phyloP scores from a whole-genome alignment of 305 asterid species.

The Solanum hybrid region DNA sequence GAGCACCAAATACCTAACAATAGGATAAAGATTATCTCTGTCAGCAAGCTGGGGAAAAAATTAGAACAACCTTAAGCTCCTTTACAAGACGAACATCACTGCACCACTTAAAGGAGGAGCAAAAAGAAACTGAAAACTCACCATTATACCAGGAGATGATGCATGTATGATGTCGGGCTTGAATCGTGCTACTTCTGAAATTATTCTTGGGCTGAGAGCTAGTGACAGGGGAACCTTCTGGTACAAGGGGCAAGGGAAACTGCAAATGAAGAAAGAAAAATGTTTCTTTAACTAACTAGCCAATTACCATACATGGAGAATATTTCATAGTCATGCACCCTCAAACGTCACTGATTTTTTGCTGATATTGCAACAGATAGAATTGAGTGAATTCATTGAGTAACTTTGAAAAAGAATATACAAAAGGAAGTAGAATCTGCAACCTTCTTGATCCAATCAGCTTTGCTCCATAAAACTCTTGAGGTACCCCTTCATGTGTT shows the following conservation, averaged over 20 bases:
- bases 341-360: neutral
- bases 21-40: neutral
- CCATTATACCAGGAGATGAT: conserved; percentile 98
- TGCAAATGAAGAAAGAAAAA: conserved; percentile 11
- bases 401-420: neutral
- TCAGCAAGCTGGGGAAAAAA: conserved; percentile 2
- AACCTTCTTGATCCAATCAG: conserved; percentile 89
- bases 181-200: conserved; percentile 80
- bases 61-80: neutral
- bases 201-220: conserved; percentile 98
- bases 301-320: neutral
- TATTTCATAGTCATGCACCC: neutral
- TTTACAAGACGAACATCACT: neutral
- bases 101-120: neutral
- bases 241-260: conserved; percentile 94
- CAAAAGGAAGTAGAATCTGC: conserved; percentile 1
- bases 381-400: neutral
- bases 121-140: conserved; percentile 17
- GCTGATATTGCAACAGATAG: neutral
- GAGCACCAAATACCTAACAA: conserved; percentile 89
- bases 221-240: conserved; percentile 85
- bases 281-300: neutral
- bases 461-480: conserved; percentile 93
- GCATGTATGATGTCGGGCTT: conserved; percentile 98
- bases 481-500: conserved; percentile 95